Evolutionary conservation across 2,329 filamentous ascomycete genomes (phyloP).

Genomic region (Scedosporium apiospermum): DNA sequence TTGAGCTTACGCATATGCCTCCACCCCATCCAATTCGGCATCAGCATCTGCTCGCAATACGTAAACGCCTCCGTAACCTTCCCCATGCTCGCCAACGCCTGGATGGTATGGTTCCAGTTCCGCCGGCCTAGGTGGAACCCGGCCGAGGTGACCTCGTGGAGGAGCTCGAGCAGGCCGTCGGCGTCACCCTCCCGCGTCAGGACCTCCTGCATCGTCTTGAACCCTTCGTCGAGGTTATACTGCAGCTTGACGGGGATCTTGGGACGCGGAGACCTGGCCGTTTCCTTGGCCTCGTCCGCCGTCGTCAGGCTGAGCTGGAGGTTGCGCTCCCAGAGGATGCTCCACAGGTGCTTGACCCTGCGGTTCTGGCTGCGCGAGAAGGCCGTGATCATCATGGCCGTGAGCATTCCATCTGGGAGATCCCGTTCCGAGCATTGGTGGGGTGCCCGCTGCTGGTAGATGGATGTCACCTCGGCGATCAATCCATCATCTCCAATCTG

Average conservation of each 20-base stretch:
- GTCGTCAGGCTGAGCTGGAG: constrained; percentile 21
- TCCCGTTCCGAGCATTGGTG: constrained; percentile 12
- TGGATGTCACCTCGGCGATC: constrained; percentile 44
- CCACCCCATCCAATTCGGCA: constrained; percentile 75
- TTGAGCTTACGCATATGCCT: constrained; percentile 5
- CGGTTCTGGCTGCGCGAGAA: constrained; percentile 46
- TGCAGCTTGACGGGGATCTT: constrained; percentile 37
- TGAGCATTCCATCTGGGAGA: constrained; percentile 46
- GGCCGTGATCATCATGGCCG: constrained; percentile 59
- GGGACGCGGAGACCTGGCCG: not conserved
- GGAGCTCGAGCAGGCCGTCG: constrained; percentile 35
- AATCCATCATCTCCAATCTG: constrained; percentile 37
- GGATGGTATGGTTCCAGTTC: constrained; percentile 75
- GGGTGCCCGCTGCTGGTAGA: constrained; percentile 32
- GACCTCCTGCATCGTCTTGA: constrained; percentile 39
- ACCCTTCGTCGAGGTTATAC: constrained; percentile 40
- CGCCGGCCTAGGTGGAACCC: constrained; percentile 68
- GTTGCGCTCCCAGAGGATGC: constrained; percentile 45
- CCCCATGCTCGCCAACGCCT: constrained; percentile 52
- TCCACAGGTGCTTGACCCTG: constrained; percentile 59
- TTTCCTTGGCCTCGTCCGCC: constrained; percentile 9
- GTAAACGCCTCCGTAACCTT: constrained; percentile 59
- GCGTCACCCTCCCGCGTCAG: constrained; percentile 29
- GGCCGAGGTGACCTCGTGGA: constrained; percentile 46
- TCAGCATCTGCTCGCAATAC: constrained; percentile 67